Percentiles rank a stretch among this genome's conserved stretches.
Evolutionary conservation across 371 early-diverging fungal species (phyloP).

Genomic region (Mucor indicus): DNA sequence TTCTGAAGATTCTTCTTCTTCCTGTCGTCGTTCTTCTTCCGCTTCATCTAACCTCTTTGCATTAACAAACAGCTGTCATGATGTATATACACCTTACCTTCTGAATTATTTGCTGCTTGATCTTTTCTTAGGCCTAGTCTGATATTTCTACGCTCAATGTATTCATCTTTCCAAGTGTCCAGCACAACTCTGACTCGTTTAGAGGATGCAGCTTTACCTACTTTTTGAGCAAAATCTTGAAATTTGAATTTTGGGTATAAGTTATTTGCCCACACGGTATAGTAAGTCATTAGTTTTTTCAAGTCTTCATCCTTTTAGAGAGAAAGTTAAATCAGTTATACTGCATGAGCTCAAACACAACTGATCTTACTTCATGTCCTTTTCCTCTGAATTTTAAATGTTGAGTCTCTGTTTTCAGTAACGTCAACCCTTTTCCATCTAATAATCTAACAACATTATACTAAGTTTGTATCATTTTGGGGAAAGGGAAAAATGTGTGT

Average conservation of each 20-base stretch:
- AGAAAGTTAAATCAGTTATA: neutral
- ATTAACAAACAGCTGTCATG: neutral
- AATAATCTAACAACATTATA: conserved; percentile 17
- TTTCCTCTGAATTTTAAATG: conserved; percentile 28
- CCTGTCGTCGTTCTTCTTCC: neutral
- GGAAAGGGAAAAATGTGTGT: neutral
- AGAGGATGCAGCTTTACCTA: conserved; percentile 36
- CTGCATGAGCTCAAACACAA: neutral
- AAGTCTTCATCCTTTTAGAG: conserved; percentile 34
- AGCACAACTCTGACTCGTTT: conserved; percentile 21
- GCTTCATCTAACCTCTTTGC: neutral
- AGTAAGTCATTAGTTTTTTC: conserved; percentile 45
- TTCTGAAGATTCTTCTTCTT: conserved; percentile 10
- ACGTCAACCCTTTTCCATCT: conserved; percentile 19
- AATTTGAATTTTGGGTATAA: conserved; percentile 49
- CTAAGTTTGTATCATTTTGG: neutral
- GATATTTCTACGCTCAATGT: conserved; percentile 13
- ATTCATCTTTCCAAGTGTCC: conserved; percentile 28
- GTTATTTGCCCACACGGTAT: conserved; percentile 55
- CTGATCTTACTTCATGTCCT: conserved; percentile 26
- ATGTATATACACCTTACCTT: neutral
- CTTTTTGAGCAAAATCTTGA: conserved; percentile 35
- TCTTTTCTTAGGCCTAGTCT: conserved; percentile 4
- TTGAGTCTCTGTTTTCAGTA: conserved; percentile 24
- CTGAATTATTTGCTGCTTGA: conserved; percentile 11